phyloP scores from a whole-genome alignment of 805 yeast genomes.

The Nakazawaea peltata region DNA sequence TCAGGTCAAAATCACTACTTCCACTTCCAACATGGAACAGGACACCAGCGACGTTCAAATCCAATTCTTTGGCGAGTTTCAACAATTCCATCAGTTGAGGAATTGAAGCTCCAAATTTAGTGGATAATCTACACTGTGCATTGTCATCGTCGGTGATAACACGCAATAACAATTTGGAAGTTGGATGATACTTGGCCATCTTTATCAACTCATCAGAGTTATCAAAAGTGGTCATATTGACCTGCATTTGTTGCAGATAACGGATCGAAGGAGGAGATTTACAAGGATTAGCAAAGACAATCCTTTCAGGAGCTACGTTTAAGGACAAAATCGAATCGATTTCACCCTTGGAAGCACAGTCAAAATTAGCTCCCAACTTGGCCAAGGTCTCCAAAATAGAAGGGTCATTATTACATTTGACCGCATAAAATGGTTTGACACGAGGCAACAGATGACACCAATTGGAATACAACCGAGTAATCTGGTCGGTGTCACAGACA shows the following conservation, averaged over 20 bases:
- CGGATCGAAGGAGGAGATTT: slow-evolving; percentile 79
- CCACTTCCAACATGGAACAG: slow-evolving; percentile 97
- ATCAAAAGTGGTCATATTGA: slow-evolving; percentile 81
- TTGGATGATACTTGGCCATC: slow-evolving; percentile 58
- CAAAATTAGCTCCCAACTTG: slow-evolving; percentile 67
- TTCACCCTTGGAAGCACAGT: slow-evolving; percentile 88
- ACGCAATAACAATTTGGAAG: slow-evolving; percentile 64
- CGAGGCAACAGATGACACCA: slow-evolving; percentile 67
- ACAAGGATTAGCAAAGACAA: slow-evolving; percentile 92
- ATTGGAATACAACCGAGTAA: slow-evolving; percentile 47
- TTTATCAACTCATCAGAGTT: slow-evolving; percentile 79
- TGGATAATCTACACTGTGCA: slow-evolving; percentile 79
- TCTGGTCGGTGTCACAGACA: slow-evolving; percentile 76
- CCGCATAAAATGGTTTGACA: slow-evolving; percentile 86
- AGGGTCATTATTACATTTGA: slow-evolving; percentile 81
- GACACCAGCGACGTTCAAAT: slow-evolving; percentile 68
- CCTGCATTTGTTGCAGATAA: slow-evolving; percentile 48
- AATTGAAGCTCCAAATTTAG: slow-evolving; percentile 82
- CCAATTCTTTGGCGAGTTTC: slow-evolving; percentile 50
- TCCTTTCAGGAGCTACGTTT: slow-evolving; percentile 58
- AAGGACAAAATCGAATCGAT: slow-evolving; percentile 55
- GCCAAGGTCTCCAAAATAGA: slow-evolving; percentile 51
- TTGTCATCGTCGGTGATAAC: slow-evolving; percentile 83
- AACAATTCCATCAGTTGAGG: slow-evolving; percentile 46
- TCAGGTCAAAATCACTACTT: slow-evolving; percentile 62